Conservation (phyloP, 2,329 filamentous ascomycete genomes). For the Pseudohalonectria lignicola region DNA sequence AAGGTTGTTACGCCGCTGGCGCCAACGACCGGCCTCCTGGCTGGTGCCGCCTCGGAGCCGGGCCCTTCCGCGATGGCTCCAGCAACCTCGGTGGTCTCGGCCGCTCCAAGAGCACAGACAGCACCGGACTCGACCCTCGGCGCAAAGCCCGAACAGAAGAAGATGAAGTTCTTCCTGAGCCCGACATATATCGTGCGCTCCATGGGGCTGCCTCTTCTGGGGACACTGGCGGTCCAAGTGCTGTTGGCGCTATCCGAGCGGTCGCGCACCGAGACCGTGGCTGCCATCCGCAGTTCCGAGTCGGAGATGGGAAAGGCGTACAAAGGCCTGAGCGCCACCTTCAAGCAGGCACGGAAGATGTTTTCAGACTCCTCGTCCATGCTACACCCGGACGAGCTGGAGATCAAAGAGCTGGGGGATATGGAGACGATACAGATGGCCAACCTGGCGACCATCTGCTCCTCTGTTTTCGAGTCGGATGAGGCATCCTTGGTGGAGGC, state of each 20-base stretch:
- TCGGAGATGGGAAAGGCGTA: conserved; percentile 24
- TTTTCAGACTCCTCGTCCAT: conserved; percentile 20
- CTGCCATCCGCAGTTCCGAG: conserved; percentile 15
- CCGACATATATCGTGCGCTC: conserved; percentile 21
- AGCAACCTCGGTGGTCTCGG: not conserved
- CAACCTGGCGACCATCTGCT: conserved; percentile 35
- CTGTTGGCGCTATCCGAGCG: conserved; percentile 23
- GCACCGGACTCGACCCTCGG: no score
- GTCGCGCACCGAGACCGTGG: conserved; percentile 15
- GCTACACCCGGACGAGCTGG: conserved; percentile 23
- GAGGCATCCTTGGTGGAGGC: conserved; percentile 27
- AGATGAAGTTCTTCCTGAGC: conserved; percentile 21
- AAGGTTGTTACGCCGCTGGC: no score
- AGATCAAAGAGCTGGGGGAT: conserved; percentile 24
- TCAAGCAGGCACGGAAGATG: conserved; percentile 18
- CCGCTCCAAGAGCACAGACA: no score
- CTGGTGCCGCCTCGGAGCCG: not conserved
- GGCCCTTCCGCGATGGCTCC: not conserved
- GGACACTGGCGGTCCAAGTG: conserved; percentile 24
- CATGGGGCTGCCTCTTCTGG: conserved; percentile 22
- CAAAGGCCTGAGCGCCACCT: conserved; percentile 18
- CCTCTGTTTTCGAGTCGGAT: conserved; percentile 25
- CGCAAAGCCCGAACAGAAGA: conserved; percentile 14
- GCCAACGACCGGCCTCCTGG: not conserved
- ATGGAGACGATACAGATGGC: conserved; percentile 31